Evolutionary conservation across 1,139 yeast species (phyloP).

Genomic region (Wickerhamomyces sp.): DNA sequence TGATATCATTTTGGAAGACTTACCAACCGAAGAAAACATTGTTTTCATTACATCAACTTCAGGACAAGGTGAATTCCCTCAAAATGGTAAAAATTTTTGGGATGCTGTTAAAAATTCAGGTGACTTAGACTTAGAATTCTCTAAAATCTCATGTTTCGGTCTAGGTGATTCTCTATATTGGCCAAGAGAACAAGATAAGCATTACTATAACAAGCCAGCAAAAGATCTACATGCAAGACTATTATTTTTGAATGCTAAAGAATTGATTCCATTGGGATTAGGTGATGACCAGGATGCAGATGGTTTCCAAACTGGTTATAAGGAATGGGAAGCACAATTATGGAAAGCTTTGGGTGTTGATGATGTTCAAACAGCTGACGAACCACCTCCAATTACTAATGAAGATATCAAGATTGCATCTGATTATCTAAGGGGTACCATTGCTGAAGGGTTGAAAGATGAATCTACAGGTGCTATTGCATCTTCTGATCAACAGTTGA

Average conservation of each 20-base stretch:
- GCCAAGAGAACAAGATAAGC: conserved; percentile 96
- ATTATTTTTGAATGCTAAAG: conserved; percentile 66
- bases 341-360: conserved; percentile 93
- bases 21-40: conserved; percentile 76
- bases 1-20: conserved; percentile 75
- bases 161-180: conserved; percentile 93
- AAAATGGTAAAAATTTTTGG: conserved; percentile 91
- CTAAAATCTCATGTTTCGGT: conserved; percentile 78
- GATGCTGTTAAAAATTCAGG: conserved; percentile 67
- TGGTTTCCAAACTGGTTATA: conserved; percentile 86
- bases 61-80: conserved; percentile 98
- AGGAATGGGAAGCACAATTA: conserved; percentile 77
- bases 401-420: conserved; percentile 93
- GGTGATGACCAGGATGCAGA: conserved; percentile 99
- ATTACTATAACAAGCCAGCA: conserved; percentile 91
- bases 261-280: conserved; percentile 69
- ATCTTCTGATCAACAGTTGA: conserved; percentile 90
- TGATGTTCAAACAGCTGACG: conserved; percentile 78
- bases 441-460: conserved; percentile 81
- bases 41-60: conserved; percentile 86
- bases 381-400: conserved; percentile 92
- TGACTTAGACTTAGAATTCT: conserved; percentile 67
- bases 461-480: conserved; percentile 86
- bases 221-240: conserved; percentile 66
- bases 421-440: conserved; percentile 87